Conservation (phyloP, 2,329 filamentous ascomycete genomes). For the Colletotrichum sp. region DNA sequence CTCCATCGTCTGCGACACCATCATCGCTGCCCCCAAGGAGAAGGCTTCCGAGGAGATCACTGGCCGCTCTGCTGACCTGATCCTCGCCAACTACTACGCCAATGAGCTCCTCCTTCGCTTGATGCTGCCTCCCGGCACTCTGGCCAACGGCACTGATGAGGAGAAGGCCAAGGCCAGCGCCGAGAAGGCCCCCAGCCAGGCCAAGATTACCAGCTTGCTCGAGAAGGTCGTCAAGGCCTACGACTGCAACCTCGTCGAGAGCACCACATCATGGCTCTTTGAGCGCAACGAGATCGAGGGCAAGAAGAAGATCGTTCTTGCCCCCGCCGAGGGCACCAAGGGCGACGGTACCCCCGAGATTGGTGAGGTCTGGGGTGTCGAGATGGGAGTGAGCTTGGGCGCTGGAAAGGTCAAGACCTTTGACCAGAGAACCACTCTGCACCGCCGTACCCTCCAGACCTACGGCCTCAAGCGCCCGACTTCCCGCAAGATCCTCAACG, state of each 20-base stretch:
- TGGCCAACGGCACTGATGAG: constrained; percentile 85
- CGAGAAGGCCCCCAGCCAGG: constrained; percentile 82
- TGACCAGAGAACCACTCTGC: constrained; percentile 86
- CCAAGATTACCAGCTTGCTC: constrained; percentile 83
- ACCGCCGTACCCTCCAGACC: constrained; percentile 90
- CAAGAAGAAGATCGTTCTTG: constrained; percentile 95
- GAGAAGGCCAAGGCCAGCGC: constrained; percentile 91
- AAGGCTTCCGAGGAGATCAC: constrained; percentile 68
- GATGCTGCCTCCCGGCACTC: constrained; percentile 87
- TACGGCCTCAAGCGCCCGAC: constrained; percentile 94
- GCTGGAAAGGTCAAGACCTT: constrained; percentile 94
- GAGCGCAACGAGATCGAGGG: constrained; percentile 97
- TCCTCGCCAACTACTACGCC: constrained; percentile 91
- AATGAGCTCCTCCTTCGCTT: constrained; percentile 93
- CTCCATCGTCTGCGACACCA: constrained; percentile 92
- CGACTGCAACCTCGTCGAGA: constrained; percentile 92
- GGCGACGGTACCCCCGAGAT: constrained; percentile 89
- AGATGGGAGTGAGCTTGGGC: constrained; percentile 90
- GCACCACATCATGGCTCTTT: constrained; percentile 97
- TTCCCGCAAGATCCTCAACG: constrained; percentile 89
- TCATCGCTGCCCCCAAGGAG: constrained; percentile 72
- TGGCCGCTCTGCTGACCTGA: constrained; percentile 82
- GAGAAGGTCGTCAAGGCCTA: constrained; percentile 93
- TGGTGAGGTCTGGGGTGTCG: constrained; percentile 96
- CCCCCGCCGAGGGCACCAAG: constrained; percentile 84